Conservation (phyloP, 257 asterid genomes). For the Datura wrightii region DNA sequence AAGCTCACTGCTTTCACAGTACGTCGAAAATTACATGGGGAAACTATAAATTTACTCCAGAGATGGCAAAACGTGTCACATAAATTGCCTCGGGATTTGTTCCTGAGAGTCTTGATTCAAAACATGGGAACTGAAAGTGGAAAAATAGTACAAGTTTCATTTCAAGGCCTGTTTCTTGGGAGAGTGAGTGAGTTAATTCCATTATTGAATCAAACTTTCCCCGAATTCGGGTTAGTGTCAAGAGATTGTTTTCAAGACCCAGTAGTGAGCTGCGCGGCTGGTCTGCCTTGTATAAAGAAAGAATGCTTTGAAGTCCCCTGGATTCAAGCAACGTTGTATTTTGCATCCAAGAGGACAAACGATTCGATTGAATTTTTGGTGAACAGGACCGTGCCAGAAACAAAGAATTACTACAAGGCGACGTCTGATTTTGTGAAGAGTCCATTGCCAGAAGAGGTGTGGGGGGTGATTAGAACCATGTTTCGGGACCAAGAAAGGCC, state of each 20-base stretch:
- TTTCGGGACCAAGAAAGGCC: constrained; percentile 23
- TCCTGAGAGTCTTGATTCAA: constrained; percentile 38
- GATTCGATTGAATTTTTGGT: constrained; percentile 33
- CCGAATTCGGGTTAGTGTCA: constrained; percentile 33
- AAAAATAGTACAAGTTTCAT: constrained; percentile 26
- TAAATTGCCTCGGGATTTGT: constrained; percentile 33
- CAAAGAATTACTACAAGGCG: constrained; percentile 36
- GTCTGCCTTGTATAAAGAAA: not conserved
- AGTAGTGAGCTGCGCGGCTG: not conserved
- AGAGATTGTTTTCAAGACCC: not conserved
- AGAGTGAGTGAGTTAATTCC: constrained; percentile 27
- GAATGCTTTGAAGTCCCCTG: constrained; percentile 39
- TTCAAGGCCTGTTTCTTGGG: constrained; percentile 38
- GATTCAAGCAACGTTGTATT: constrained; percentile 32
- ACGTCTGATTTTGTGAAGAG: constrained; percentile 40
- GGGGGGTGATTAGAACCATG: constrained; percentile 21
- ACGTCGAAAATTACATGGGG: constrained; percentile 24
- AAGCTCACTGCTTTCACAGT: constrained; percentile 37
- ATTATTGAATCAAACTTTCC: constrained; percentile 34
- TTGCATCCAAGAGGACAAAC: constrained; percentile 29
- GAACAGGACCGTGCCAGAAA: constrained; percentile 20
- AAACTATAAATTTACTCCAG: constrained; percentile 28
- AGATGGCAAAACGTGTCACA: constrained; percentile 39
- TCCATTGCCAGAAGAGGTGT: constrained; percentile 27
- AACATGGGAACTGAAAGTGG: not conserved